Conservation (phyloP, 192 early-diverging fungal genomes). For the Chytriomyces hyalinus region DNA sequence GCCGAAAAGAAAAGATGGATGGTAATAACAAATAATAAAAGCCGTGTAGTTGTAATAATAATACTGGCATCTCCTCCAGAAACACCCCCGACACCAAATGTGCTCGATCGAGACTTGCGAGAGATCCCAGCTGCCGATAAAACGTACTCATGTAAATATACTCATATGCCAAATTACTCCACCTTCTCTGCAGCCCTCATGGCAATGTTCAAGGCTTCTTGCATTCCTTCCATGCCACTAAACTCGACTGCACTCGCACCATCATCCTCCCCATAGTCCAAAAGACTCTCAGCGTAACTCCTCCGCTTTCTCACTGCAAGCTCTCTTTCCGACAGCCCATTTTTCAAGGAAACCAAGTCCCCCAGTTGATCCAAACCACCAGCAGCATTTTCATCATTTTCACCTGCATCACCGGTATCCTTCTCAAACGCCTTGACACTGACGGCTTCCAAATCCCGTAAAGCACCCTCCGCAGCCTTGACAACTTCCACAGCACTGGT, state of each 20-base stretch:
- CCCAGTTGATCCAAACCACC: neutral
- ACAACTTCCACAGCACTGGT: constrained; percentile 40
- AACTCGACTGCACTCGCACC: neutral
- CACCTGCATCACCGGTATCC: neutral
- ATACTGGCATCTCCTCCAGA: too few relatives aligned
- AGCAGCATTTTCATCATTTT: neutral
- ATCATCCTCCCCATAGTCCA: neutral
- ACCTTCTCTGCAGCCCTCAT: constrained; percentile 11
- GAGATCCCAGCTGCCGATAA: too few relatives aligned
- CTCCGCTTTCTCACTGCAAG: neutral
- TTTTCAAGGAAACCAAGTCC: too few relatives aligned
- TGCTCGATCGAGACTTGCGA: too few relatives aligned
- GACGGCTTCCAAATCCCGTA: constrained; percentile 38
- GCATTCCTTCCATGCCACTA: constrained; percentile 30
- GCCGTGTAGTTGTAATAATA: too few relatives aligned
- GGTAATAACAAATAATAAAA: too few relatives aligned
- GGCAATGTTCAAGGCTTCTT: constrained; percentile 24
- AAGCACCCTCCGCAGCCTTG: constrained; percentile 24
- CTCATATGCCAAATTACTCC: neutral
- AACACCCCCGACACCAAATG: too few relatives aligned
- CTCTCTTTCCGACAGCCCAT: too few relatives aligned
- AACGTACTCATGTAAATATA: too few relatives aligned
- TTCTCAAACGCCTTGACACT: constrained; percentile 29
- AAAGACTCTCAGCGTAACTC: neutral
- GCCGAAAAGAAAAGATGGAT: too few relatives aligned